Evolutionary conservation across 2,329 filamentous ascomycete species (phyloP), one percentile per base, ranked within the genome.

Genomic region (Aspergillus fumigatiaffinis): DNA sequence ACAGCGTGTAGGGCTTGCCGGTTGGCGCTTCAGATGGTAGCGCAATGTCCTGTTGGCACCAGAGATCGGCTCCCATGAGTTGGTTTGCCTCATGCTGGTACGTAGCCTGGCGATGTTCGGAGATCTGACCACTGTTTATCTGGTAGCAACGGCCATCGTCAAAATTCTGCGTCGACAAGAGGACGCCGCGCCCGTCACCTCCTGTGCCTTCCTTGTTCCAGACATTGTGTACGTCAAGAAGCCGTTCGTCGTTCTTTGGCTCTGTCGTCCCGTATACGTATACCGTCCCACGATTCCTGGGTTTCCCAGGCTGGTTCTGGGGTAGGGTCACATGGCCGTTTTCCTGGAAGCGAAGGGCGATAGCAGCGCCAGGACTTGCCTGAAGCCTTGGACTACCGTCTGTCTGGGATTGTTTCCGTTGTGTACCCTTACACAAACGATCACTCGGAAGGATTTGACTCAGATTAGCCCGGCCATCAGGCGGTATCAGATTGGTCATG

Each of bases 141-240:
- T 97, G 89, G 72, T 92, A 92, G 79, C 94, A 99, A 68, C 91
- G 88, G 26, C 89, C 89, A 67, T 99, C 94, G 67, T 97, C 94
- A 72, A 87, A 99, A 77, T 89, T 86, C 65, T 91, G 87, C 1
- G 85, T 88, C 0, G 88, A 85, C 41, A 97, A 78, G 12, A 97
- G 85, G 46, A 80, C 79, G 32, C 94, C 94, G 44, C 88, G 85
- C 51, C 84, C 81, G 71, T 97, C 87, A 23, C 92, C 93, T 21
- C 92, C 92, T 5, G 83, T 88, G 59, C 92, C 92, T 56, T 91
- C 86, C 20, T 80, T 72, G 50, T 86, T 96, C 94, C 94, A 97
- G 35, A 79, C 72, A 52, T 87, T 79, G 62, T 96, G 86, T 35
- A 97, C 87, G 55, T 78, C 79, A 52, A 79, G 76, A 26, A 88